phyloP scores from a whole-genome alignment of 345 rosid genomes.

The Ceriops decandra region DNA sequence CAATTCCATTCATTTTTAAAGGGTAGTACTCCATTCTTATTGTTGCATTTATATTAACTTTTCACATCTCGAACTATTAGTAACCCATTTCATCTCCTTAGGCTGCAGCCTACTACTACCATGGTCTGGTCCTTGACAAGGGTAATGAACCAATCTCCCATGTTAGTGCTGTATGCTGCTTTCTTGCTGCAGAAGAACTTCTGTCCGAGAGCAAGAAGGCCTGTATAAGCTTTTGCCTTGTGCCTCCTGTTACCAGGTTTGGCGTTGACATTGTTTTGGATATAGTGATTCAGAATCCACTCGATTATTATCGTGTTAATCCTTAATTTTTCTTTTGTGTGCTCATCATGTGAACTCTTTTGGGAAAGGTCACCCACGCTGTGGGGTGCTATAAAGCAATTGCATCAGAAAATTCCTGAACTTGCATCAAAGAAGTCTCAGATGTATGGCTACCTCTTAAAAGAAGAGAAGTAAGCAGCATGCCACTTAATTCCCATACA shows the following conservation, averaged over 20 bases:
- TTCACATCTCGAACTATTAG: constrained; percentile 3
- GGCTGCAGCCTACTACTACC: constrained; percentile 96
- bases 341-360: neutral
- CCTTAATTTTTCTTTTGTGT: neutral
- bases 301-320: neutral
- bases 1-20: neutral
- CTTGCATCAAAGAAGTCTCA: constrained; percentile 81
- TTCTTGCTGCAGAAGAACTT: constrained; percentile 81
- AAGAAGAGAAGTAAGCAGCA: constrained; percentile 78
- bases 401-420: constrained; percentile 86
- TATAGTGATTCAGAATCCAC: neutral
- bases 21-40: neutral
- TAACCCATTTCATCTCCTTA: constrained; percentile 19
- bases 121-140: constrained; percentile 81
- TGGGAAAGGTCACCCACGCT: constrained; percentile 63
- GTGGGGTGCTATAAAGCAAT: constrained; percentile 85
- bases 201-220: constrained; percentile 82
- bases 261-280: constrained; percentile 9
- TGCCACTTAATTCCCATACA: neutral
- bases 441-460: constrained; percentile 74
- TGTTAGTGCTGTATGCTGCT: constrained; percentile 69
- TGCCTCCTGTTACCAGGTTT: constrained; percentile 82
- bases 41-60: constrained; percentile 1
- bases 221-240: constrained; percentile 71
- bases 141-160: constrained; percentile 72